Conservation (phyloP, 768 basidiomycete genomes). For the Macrocybe gigantea region DNA sequence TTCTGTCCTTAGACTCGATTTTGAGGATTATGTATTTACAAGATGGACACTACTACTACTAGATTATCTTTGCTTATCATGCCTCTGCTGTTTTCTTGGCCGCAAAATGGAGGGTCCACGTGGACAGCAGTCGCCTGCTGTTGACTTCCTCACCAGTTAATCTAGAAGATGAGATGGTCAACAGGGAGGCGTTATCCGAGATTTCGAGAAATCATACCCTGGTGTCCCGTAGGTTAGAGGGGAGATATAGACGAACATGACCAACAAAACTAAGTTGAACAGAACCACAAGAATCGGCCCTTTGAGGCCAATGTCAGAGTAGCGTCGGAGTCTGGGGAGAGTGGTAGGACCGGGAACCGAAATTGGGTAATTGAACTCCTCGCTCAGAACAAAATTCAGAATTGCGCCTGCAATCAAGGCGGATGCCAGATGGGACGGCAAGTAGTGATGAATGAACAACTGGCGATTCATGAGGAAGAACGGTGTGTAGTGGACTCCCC, state of each 20-base stretch:
- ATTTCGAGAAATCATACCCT: slow-evolving; percentile 52
- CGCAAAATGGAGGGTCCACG: slow-evolving; percentile 94
- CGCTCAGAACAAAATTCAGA: slow-evolving; percentile 84
- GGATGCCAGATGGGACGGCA: slow-evolving; percentile 92
- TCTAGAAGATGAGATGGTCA: slow-evolving; percentile 32
- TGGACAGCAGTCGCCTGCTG: slow-evolving; percentile 71
- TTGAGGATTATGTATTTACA: slow-evolving; percentile 11
- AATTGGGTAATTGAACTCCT: slow-evolving; percentile 88
- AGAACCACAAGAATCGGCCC: slow-evolving; percentile 60
- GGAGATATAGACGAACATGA: slow-evolving; percentile 68
- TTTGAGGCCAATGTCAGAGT: slow-evolving; percentile 72
- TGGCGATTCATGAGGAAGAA: slow-evolving; percentile 99
- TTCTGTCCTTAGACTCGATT: not conserved
- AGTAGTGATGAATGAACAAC: slow-evolving; percentile 95
- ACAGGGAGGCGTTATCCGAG: slow-evolving; percentile 1
- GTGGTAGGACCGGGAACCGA: slow-evolving; percentile 71
- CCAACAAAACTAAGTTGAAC: slow-evolving; percentile 56
- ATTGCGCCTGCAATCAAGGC: slow-evolving; percentile 90
- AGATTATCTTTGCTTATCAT: slow-evolving; percentile 1
- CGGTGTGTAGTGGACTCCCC: slow-evolving; percentile 94
- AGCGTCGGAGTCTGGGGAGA: slow-evolving; percentile 45
- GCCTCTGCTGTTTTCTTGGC: slow-evolving; percentile 52
- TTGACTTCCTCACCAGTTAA: slow-evolving; percentile 85
- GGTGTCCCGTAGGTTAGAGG: slow-evolving; percentile 97
- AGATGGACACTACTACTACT: slow-evolving; percentile 7